Base-by-base conservation (phyloP, 2,329 filamentous ascomycete species). In the Myriosclerotinia curreyana region DNA sequence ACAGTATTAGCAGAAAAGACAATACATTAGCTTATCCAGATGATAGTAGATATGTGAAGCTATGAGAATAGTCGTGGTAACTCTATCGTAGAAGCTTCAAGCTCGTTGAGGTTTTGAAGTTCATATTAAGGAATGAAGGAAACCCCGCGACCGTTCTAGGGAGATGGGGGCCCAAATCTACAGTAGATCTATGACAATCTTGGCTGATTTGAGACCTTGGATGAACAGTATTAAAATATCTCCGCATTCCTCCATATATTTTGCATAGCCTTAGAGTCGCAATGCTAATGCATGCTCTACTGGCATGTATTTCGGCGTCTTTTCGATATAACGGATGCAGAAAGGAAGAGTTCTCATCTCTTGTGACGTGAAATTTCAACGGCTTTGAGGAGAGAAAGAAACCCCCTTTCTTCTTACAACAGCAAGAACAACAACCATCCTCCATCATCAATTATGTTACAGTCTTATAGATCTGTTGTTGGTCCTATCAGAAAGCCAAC, bases 201-300 rank as follows among this genome's bases (percentile, higher is more conserved):
- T 58, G 44, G 14, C 40, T 59, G 44, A 42, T 50, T 50, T 20
- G 38, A 46, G 42, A 58, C 15, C n/a, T 44, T 62, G 60, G n/a
- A 55, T 48, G 38, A 42, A 42, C 38, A 51, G 31, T 40, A 62
- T 56, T 56, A 38, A 48, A 38, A 56, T 31, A 63, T 51, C 61
- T 42, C 61, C 44, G 52, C 61, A 51, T 56, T 38, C 51, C 28
- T 25, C 46, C 14, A 17, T 63, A 22, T 22, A 40, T 50, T 58
- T 44, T 58, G 61, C 61, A 59, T 36, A 63, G 61, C 61, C 61
- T 59, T 52, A 63, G 44, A 20, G 53, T 59, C 28, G 50, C 28
- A 62, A 53, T 49, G 44, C 44, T n/a, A 22, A 63, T 51, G 53
- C 31, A 25, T 42, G 34, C n/a, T 40, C 36, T 61, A 2, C 34